Conservation (phyloP, 768 basidiomycete genomes). For the Lactarius sanguifluus region DNA sequence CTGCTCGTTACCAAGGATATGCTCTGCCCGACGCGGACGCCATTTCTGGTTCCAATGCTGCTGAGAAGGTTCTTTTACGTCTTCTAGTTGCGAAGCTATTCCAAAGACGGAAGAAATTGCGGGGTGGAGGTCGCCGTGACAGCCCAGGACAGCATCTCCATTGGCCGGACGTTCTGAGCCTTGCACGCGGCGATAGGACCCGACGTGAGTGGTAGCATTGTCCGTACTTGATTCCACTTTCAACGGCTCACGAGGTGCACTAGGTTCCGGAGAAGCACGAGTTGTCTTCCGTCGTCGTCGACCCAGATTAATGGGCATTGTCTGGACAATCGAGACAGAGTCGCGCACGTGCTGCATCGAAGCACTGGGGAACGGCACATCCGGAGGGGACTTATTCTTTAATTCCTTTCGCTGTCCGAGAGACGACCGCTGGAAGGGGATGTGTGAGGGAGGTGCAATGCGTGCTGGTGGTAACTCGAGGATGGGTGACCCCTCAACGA, state of each 20-base stretch:
- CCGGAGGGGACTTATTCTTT: constrained; percentile 1
- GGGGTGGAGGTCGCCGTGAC: constrained; percentile 16
- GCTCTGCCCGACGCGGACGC: constrained; percentile 67
- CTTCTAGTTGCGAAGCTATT: constrained; percentile 13
- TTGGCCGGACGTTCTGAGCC: constrained; percentile 8
- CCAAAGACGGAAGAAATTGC: constrained; percentile 21
- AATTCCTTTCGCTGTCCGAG: constrained; percentile 1
- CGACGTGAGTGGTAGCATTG: neutral
- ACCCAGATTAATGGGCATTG: constrained; percentile 1
- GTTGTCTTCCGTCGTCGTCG: constrained; percentile 9
- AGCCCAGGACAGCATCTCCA: constrained; percentile 7
- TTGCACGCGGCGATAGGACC: neutral
- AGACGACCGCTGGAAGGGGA: constrained; percentile 2
- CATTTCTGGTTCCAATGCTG: constrained; percentile 74
- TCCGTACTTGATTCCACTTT: neutral
- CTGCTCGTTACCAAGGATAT: constrained; percentile 77
- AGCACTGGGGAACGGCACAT: constrained; percentile 22
- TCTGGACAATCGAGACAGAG: constrained; percentile 7
- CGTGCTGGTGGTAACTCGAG: constrained; percentile 4
- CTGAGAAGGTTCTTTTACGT: constrained; percentile 32
- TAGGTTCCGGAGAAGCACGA: neutral
- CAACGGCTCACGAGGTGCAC: neutral
- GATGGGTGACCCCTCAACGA: constrained; percentile 25
- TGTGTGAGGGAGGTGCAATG: neutral
- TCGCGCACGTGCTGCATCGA: constrained; percentile 25